Base-by-base conservation (phyloP, 2,329 filamentous ascomycete species). In the Ascochyta lentis region DNA sequence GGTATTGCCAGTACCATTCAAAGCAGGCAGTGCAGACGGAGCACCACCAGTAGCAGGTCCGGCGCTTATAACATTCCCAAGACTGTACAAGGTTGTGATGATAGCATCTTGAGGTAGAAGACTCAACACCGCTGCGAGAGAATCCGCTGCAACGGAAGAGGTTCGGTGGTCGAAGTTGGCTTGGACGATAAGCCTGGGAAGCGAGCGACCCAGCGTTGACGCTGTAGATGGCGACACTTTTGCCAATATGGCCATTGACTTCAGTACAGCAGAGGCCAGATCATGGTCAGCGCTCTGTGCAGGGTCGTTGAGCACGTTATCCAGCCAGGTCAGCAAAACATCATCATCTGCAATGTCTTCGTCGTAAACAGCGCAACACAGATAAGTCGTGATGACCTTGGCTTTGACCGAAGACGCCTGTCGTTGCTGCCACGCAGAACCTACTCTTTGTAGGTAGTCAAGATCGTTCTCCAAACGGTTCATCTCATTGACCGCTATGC, bases 11-110 rank as follows among this genome's bases (percentile, higher is more conserved):
- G 64, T 66, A 23, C 83, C 83, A 62, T 88, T 86, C 26, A 77
- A 58, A 8, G 75, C 70, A 4, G 77, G 70, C 29, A 80, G 79
- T 49, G 60, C 85, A 13, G 82, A 67, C 27, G 65, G 70, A 59
- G 62, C 74, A 59, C 81, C 81, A 27, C 86, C 84, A 31, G 79
- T 68, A 16, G 77, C 78, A 6, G 83, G 81, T 42, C 85, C 86
- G 5, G 92, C 88, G 65, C 92, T 97, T 13, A 99, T 82, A 4
- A 96, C 89, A 71, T 99, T 99, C 19, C 95, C 95, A n/a, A 99
- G 83, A 0, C 92, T 95, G 77, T 99, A 99, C 9, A 99, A 81
- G 1, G 93, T 98, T 5, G 93, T 96, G 63, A 99, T 98, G 33
- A 96, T 85, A 33, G 92, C 89, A 79, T 99, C 95, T 66, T 96